phyloP scores from a whole-genome alignment of 1,284 basidiomycete genomes.

The Sporisorium iseilematis-ciliati region DNA sequence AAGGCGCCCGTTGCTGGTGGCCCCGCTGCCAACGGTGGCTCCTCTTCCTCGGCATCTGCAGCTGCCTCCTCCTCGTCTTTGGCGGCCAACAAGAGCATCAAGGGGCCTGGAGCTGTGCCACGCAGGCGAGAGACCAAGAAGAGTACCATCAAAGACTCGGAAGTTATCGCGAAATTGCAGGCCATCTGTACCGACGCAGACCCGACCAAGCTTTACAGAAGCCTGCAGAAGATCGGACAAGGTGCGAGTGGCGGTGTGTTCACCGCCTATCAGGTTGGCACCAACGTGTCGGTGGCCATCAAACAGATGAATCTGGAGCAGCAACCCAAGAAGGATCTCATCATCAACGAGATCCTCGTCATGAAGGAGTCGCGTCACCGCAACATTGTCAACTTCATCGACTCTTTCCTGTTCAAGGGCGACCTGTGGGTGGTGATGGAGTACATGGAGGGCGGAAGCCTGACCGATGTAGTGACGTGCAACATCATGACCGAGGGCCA shows the following conservation, averaged over 20 bases:
- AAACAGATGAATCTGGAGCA: slow-evolving; percentile 99
- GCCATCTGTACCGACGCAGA: slow-evolving; percentile 97
- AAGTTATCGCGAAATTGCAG: slow-evolving; percentile 89
- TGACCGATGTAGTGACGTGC: slow-evolving; percentile 96
- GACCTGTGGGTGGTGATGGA: slow-evolving; percentile 99
- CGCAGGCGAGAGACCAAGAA: slow-evolving; percentile 80
- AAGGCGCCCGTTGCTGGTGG: neutral
- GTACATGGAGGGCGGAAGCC: slow-evolving; percentile 92
- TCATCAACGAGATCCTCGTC: slow-evolving; percentile 99
- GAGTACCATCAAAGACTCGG: slow-evolving; percentile 81
- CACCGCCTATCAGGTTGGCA: slow-evolving; percentile 95
- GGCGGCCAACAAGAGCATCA: slow-evolving; percentile 25
- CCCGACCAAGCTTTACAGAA: slow-evolving; percentile 91
- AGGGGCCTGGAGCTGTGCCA: slow-evolving; percentile 70
- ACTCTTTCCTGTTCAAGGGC: slow-evolving; percentile 96
- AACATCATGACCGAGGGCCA: slow-evolving; percentile 94
- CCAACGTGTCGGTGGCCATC: slow-evolving; percentile 93
- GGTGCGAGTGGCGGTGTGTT: slow-evolving; percentile 98
- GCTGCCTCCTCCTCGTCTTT: slow-evolving; percentile 8
- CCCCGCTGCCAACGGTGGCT: slow-evolving; percentile 7
- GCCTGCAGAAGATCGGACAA: slow-evolving; percentile 95
- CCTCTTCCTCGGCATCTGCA: slow-evolving; percentile 8
- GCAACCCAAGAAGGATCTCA: slow-evolving; percentile 98
- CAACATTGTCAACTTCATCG: slow-evolving; percentile 99
- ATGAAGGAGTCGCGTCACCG: slow-evolving; percentile 96